A percentile compares a stretch with the other conserved stretches of the same genome.
phyloP scores from a whole-genome alignment of 169 alveolate species.

The Eimeria acervulina region DNA sequence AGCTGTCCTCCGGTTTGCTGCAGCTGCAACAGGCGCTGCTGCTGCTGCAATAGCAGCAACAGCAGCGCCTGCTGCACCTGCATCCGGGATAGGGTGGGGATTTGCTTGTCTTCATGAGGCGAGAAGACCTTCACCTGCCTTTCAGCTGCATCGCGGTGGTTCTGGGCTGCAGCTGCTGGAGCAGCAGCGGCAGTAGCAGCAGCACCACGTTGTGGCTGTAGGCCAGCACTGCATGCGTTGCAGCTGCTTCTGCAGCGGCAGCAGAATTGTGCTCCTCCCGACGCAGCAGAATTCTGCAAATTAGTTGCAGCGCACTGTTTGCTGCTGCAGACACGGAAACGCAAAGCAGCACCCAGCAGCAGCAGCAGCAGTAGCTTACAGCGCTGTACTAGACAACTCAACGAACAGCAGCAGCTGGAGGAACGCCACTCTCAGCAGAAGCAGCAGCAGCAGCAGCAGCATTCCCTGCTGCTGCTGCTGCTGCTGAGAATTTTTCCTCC shows the following conservation, averaged over 20 bases:
- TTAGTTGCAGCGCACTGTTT: background rate
- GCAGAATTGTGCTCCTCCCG: background rate
- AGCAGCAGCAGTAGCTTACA: background rate
- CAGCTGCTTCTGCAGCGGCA: background rate
- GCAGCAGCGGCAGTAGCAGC: conserved; percentile 25
- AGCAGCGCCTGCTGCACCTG: background rate
- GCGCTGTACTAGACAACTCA: background rate
- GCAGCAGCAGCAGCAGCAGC: conserved; percentile 31
- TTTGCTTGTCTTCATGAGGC: background rate
- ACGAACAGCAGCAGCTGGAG: background rate
- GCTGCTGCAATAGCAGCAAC: background rate
- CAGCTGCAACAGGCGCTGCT: conserved; percentile 5
- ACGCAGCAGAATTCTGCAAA: background rate
- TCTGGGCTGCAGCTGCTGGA: background rate
- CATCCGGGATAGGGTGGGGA: background rate
- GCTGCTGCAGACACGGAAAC: conserved; percentile 22
- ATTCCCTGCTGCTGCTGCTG: conserved; percentile 14
- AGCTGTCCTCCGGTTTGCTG: background rate
- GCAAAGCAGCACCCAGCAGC: background rate
- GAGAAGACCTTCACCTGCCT: background rate
- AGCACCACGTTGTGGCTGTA: background rate
- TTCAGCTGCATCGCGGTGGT: background rate
- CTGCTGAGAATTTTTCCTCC: conserved; percentile 32
- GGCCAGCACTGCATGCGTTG: background rate
- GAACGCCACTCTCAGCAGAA: background rate